These are phyloP conservation scores for Podaxis mareebaensis DNA, from an alignment of 768 basidiomycete species.

Conservation along the genomic window DNA sequence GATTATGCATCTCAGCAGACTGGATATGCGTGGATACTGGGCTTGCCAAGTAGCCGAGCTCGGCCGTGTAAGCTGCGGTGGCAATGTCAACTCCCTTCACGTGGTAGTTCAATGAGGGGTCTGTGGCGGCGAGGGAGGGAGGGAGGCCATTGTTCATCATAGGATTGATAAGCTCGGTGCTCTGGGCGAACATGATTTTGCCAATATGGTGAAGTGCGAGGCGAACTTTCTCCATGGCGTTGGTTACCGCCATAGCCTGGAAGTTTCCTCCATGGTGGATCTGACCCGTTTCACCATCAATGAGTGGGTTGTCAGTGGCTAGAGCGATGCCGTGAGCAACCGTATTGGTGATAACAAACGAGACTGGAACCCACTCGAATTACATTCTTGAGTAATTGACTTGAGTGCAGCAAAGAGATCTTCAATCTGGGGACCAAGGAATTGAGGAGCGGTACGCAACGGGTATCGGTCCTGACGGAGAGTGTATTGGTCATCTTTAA, in stretches of 20 bases:
- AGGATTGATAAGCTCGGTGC: slow-evolving; percentile 78
- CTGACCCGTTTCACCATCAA: slow-evolving; percentile 63
- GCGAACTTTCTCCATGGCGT: slow-evolving; percentile 86
- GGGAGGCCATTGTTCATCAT: slow-evolving; percentile 78
- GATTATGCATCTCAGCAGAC: slow-evolving; percentile 85
- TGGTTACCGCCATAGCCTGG: slow-evolving; percentile 79
- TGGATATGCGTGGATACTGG: slow-evolving; percentile 82
- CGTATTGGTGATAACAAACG: not conserved
- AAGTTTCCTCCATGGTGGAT: slow-evolving; percentile 87
- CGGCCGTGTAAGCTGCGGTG: slow-evolving; percentile 76
- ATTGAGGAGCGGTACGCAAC: slow-evolving; percentile 72
- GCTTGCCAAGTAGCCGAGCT: slow-evolving; percentile 75
- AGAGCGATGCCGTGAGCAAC: slow-evolving; percentile 13
- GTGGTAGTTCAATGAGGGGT: slow-evolving; percentile 78
- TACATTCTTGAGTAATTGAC: slow-evolving; percentile 69
- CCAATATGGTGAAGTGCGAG: slow-evolving; percentile 70
- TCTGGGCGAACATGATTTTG: slow-evolving; percentile 69
- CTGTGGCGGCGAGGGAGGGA: slow-evolving; percentile 70
- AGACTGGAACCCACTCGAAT: slow-evolving; percentile 60
- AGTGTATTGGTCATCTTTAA: slow-evolving; percentile 66
- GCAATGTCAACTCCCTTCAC: slow-evolving; percentile 80
- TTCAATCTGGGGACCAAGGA: slow-evolving; percentile 78
- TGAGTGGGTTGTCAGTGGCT: slow-evolving; percentile 84
- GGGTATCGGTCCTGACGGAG: slow-evolving; percentile 77
- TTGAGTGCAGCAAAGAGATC: slow-evolving; percentile 65